A percentile compares a stretch with the other conserved stretches of the same genome.
Evolutionary conservation across 768 basidiomycete genomes (phyloP).

Genomic region (Hericium alpestre): DNA sequence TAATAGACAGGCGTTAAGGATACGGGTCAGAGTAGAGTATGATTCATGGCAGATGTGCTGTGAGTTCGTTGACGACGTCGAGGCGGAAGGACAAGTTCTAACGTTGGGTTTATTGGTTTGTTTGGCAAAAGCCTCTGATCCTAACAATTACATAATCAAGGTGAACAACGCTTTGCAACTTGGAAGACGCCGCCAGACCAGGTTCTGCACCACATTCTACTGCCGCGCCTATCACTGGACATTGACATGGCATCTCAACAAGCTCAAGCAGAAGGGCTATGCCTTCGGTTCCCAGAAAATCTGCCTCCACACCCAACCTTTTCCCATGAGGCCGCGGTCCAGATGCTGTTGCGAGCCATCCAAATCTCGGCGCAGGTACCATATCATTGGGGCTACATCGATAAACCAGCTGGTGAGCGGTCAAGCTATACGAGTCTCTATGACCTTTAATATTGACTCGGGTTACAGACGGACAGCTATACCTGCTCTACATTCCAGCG

Average conservation of each 20-base stretch:
- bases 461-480: slow-evolving; percentile 48
- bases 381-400: slow-evolving; percentile 65
- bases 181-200: not conserved
- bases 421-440: not conserved
- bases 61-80: not conserved
- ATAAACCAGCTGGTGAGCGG: slow-evolving; percentile 56
- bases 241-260: slow-evolving; percentile 21
- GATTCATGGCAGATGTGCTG: too few species aligned
- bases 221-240: not conserved
- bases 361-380: slow-evolving; percentile 46
- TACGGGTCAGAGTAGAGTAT: too few species aligned
- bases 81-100: not conserved
- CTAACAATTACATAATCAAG: not conserved
- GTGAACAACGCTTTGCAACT: not conserved
- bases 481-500: slow-evolving; percentile 54
- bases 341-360: slow-evolving; percentile 52
- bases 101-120: not conserved
- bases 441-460: not conserved
- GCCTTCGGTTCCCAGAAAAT: slow-evolving; percentile 62
- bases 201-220: not conserved
- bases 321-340: slow-evolving; percentile 44
- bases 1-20: too few species aligned
- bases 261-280: slow-evolving; percentile 49
- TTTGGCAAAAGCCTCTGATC: not conserved
- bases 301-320: slow-evolving; percentile 47